Evolutionary conservation across 163 green algal species (phyloP).

Genomic region (Chlamydomonas reinhardtii): DNA sequence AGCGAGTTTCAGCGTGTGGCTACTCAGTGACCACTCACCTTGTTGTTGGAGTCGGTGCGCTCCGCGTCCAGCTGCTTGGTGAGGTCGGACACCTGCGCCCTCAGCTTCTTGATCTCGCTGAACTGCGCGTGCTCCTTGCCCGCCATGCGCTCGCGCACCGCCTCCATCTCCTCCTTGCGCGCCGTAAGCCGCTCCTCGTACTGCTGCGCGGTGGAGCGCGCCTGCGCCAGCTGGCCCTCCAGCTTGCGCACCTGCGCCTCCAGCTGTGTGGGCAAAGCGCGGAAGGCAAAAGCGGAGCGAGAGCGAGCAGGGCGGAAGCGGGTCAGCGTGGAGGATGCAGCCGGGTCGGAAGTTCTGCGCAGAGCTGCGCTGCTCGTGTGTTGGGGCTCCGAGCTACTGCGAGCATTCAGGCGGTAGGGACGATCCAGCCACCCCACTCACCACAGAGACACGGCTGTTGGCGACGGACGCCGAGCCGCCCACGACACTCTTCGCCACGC

Average conservation of each 20-base stretch:
- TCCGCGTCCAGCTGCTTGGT: conserved; percentile 40
- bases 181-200: conserved; percentile 46
- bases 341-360: too few relatives aligned
- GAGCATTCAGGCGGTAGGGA: too few relatives aligned
- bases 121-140: conserved; percentile 56
- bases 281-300: not conserved
- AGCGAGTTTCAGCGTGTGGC: too few relatives aligned
- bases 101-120: conserved; percentile 54
- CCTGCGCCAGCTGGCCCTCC: conserved; percentile 50
- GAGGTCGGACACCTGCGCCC: conserved; percentile 37
- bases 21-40: too few relatives aligned
- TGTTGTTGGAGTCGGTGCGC: conserved; percentile 11
- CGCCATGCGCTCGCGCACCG: conserved; percentile 42
- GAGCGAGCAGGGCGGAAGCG: not conserved
- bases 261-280: not conserved
- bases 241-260: conserved; percentile 44
- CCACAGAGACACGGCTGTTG: conserved; percentile 20
- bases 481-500: not conserved
- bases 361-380: too few relatives aligned
- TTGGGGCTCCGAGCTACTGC: too few relatives aligned
- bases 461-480: not conserved
- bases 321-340: too few relatives aligned
- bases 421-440: not conserved
- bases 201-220: conserved; percentile 33
- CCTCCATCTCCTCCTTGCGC: conserved; percentile 49